A percentile compares a stretch with the other conserved stretches of the same genome.
Evolutionary conservation across 345 rosid species (phyloP).

Genomic region (Firmiana major): DNA sequence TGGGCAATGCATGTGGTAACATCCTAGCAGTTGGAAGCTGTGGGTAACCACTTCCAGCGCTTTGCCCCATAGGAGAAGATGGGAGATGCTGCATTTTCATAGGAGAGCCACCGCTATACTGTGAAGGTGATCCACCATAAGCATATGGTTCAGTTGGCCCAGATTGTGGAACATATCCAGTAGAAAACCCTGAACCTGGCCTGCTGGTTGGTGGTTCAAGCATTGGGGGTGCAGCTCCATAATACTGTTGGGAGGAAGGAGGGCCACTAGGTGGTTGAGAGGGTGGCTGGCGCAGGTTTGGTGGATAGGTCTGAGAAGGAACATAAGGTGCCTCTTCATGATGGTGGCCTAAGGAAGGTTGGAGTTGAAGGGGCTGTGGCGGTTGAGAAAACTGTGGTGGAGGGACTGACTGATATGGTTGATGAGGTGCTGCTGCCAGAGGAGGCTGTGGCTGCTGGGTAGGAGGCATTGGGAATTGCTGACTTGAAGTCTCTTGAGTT

Average conservation of each 20-base stretch:
- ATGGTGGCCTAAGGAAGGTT: conserved; percentile 55
- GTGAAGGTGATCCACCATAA: conserved; percentile 53
- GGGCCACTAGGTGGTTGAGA: conserved; percentile 51
- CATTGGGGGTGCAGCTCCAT: conserved; percentile 47
- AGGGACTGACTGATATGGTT: conserved; percentile 47
- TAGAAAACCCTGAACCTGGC: conserved; percentile 55
- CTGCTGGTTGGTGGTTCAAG: conserved; percentile 60
- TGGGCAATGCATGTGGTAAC: conserved; percentile 68
- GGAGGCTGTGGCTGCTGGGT: conserved; percentile 42
- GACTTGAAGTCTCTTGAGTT: conserved; percentile 54
- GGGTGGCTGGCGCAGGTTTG: conserved; percentile 52
- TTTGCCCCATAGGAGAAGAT: conserved; percentile 34
- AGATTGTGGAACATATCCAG: conserved; percentile 47
- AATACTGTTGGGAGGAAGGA: conserved; percentile 59
- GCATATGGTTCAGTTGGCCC: conserved; percentile 51
- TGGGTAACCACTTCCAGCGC: conserved; percentile 54
- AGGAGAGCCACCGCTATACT: conserved; percentile 50
- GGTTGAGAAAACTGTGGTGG: conserved; percentile 56
- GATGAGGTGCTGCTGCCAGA: conserved; percentile 46
- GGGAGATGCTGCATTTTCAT: conserved; percentile 48
- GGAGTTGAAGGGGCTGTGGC: conserved; percentile 47
- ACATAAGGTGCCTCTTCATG: conserved; percentile 56
- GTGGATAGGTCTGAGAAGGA: conserved; percentile 54
- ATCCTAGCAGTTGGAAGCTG: conserved; percentile 81
- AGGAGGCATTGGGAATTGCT: conserved; percentile 57